Conservation (phyloP, 2,329 filamentous ascomycete genomes). For the Verticillium dahliae region DNA sequence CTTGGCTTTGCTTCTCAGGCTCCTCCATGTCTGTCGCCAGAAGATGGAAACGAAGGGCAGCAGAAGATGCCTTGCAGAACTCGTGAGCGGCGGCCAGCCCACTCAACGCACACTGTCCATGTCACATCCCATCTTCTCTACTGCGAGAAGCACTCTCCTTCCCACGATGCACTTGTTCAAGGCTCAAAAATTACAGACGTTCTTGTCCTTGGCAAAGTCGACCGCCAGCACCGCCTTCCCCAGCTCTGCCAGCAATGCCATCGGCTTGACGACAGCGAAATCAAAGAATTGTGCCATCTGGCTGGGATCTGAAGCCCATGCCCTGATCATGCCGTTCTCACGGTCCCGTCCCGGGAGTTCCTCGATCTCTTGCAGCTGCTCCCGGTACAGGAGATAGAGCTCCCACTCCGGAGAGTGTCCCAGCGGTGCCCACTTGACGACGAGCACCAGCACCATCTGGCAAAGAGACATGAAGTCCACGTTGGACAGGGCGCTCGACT, state of each 20-base stretch:
- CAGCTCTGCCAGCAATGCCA: conserved; percentile 38
- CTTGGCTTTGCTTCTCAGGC: no score
- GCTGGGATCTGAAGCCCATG: conserved; percentile 36
- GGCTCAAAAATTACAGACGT: background rate
- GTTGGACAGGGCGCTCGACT: conserved; percentile 25
- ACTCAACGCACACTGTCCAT: no score
- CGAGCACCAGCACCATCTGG: conserved; percentile 45
- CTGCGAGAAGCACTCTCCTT: background rate
- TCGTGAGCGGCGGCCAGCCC: no score
- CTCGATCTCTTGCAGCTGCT: conserved; percentile 43
- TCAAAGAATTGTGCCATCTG: conserved; percentile 37
- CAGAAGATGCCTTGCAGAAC: no score
- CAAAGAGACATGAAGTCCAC: conserved; percentile 48
- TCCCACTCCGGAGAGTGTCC: conserved; percentile 40
- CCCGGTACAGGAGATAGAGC: conserved; percentile 33
- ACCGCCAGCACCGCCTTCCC: conserved; percentile 34
- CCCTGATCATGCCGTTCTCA: conserved; percentile 34
- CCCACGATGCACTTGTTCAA: background rate
- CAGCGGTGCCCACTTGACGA: conserved; percentile 31
- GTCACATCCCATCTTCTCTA: no score
- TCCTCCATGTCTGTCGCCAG: no score
- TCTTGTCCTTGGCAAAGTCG: conserved; percentile 25
- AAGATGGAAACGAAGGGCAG: no score
- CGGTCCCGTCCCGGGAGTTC: conserved; percentile 36
- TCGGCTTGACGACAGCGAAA: conserved; percentile 38